A percentile compares a stretch with the other conserved stretches of the same genome.
Conservation (phyloP, 495 filamentous ascomycete genomes). For the Clavariopsis aquatica region DNA sequence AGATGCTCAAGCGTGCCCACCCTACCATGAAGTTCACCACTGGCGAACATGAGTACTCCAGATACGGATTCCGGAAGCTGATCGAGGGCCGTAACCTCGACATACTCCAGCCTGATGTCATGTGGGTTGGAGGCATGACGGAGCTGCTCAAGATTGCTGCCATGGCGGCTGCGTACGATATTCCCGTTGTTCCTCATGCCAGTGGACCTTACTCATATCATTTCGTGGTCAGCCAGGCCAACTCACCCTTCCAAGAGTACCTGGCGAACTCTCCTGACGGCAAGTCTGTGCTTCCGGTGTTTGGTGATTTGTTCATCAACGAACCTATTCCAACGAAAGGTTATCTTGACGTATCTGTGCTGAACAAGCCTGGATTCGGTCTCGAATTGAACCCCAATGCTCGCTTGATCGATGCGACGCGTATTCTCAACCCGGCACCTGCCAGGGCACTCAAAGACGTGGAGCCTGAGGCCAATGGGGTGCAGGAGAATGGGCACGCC, state of each 20-base stretch:
- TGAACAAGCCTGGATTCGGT: conserved; percentile 91
- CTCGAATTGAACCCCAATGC: conserved; percentile 80
- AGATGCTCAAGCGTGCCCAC: conserved; percentile 82
- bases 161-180: conserved; percentile 87
- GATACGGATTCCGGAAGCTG: conserved; percentile 90
- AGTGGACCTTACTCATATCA: conserved; percentile 93
- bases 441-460: conserved; percentile 52
- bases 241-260: conserved; percentile 93
- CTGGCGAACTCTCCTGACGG: conserved; percentile 89
- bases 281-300: conserved; percentile 83
- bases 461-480: conserved; percentile 28
- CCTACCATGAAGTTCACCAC: conserved; percentile 92
- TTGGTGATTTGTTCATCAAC: conserved; percentile 86
- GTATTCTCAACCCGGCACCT: conserved; percentile 73
- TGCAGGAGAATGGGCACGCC: conserved; percentile 32
- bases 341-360: conserved; percentile 70
- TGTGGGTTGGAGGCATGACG: conserved; percentile 93
- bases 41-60: conserved; percentile 90
- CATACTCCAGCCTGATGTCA: conserved; percentile 92
- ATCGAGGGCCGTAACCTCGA: conserved; percentile 89
- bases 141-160: conserved; percentile 87
- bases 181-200: conserved; percentile 91
- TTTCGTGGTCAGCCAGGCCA: conserved; percentile 86
- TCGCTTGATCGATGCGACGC: conserved; percentile 70
- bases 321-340: conserved; percentile 85